Conservation (phyloP, 148 eudicot species). For the Camellia lanceoleosa region DNA sequence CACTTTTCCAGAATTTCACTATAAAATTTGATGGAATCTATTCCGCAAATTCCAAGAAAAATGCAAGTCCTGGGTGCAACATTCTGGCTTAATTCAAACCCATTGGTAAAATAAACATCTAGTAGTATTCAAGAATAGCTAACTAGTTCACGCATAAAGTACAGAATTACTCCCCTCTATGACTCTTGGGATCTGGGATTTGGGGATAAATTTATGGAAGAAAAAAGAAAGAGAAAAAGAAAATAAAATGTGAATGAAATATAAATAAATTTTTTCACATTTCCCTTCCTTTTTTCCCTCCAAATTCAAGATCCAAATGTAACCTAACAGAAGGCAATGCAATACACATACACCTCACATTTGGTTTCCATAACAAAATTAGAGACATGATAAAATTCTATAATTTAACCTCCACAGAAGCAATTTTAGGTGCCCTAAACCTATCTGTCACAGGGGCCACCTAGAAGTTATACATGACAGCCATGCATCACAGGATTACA, state of each 20-base stretch:
- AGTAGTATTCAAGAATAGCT: background rate
- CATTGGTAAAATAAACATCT: background rate
- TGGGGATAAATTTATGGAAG: no score
- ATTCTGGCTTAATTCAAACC: background rate
- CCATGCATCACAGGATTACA: background rate
- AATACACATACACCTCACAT: background rate
- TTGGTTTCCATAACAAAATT: background rate
- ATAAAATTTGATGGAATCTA: background rate
- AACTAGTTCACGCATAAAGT: background rate
- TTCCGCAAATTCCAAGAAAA: background rate
- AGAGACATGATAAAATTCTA: background rate
- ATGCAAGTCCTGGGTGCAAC: background rate
- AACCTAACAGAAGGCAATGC: no score
- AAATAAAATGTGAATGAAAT: no score
- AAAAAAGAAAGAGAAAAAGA: no score
- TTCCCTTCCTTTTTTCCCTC: no score
- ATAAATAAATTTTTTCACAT: no score
- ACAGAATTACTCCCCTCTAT: no score
- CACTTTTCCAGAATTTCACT: background rate
- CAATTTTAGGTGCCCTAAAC: background rate
- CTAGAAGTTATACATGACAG: background rate
- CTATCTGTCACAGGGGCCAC: background rate
- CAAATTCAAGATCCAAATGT: no score
- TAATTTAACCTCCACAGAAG: constrained; percentile 24
- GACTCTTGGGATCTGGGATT: no score